Percentiles rank a stretch among this genome's conserved stretches.
These are phyloP conservation scores for Malassezia equina DNA, from an alignment of 1,284 basidiomycete genomes.

Conservation along the genomic window DNA sequence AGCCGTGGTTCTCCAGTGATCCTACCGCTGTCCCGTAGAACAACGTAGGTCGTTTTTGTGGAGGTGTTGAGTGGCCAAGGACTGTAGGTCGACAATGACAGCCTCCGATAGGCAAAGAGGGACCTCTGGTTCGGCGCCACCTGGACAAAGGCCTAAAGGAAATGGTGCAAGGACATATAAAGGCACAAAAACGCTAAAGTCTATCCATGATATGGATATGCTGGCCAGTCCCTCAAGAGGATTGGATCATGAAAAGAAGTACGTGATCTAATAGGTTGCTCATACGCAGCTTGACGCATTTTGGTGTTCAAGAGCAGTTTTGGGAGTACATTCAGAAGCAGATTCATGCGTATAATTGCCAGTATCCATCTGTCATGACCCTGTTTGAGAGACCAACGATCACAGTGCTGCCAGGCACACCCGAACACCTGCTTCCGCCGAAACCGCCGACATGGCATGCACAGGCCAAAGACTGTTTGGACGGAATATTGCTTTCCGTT, in stretches of 20 bases:
- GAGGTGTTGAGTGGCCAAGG: background rate
- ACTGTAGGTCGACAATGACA: background rate
- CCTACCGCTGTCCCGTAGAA: background rate
- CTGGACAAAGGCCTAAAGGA: background rate
- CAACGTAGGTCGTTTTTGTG: background rate
- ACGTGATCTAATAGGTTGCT: background rate
- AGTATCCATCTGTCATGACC: background rate
- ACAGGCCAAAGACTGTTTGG: background rate
- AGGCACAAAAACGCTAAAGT: background rate
- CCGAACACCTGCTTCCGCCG: background rate
- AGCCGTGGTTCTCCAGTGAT: background rate
- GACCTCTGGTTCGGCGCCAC: background rate
- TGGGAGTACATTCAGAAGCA: conserved; percentile 4
- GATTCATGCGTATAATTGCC: background rate
- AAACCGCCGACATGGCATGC: too few species aligned
- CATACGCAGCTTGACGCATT: background rate
- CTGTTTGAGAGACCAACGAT: background rate
- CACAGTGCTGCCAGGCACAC: background rate
- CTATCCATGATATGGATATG: background rate
- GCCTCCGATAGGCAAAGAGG: background rate
- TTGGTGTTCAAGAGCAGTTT: conserved; percentile 1
- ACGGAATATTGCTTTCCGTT: background rate
- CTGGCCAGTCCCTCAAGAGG: conserved; percentile 11
- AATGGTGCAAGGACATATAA: background rate
- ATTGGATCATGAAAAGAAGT: background rate